A percentile compares a stretch with the other conserved stretches of the same genome.
Evolutionary conservation across 176 grass and related monocot species (phyloP).

Genomic region (Calamus simplicifolius): DNA sequence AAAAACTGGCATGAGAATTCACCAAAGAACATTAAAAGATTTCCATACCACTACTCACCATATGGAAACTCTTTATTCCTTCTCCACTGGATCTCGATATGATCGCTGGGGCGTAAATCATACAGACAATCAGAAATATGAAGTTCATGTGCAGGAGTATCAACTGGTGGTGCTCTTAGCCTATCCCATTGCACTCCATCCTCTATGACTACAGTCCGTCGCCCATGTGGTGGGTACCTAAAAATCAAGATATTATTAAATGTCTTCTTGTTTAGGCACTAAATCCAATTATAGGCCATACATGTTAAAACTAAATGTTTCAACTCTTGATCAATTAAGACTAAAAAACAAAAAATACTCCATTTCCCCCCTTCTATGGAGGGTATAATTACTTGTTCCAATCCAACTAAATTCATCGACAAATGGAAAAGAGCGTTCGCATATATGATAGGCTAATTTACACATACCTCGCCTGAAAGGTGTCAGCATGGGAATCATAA

Average conservation of each 20-base stretch:
- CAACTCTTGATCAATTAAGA: no score
- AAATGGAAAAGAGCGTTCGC: neutral
- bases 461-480: slow-evolving; percentile 71
- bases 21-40: no score
- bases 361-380: no score
- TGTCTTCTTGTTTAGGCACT: no score
- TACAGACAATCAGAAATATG: slow-evolving; percentile 72
- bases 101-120: slow-evolving; percentile 57
- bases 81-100: slow-evolving; percentile 98
- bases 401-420: no score
- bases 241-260: neutral
- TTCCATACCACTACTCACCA: slow-evolving; percentile 33
- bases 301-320: no score
- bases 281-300: no score
- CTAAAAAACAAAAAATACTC: no score
- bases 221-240: slow-evolving; percentile 89
- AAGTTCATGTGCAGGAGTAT: slow-evolving; percentile 61
- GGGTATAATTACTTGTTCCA: no score
- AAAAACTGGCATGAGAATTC: no score
- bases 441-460: neutral
- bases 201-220: slow-evolving; percentile 52
- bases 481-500: slow-evolving; percentile 56
- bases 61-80: slow-evolving; percentile 94
- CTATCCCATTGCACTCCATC: slow-evolving; percentile 78
- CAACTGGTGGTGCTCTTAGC: slow-evolving; percentile 54